Percentiles rank a stretch among this genome's conserved stretches.
These are phyloP conservation scores for Sporothrix luriei DNA, from an alignment of 2,329 filamentous ascomycete species.

Conservation along the genomic window DNA sequence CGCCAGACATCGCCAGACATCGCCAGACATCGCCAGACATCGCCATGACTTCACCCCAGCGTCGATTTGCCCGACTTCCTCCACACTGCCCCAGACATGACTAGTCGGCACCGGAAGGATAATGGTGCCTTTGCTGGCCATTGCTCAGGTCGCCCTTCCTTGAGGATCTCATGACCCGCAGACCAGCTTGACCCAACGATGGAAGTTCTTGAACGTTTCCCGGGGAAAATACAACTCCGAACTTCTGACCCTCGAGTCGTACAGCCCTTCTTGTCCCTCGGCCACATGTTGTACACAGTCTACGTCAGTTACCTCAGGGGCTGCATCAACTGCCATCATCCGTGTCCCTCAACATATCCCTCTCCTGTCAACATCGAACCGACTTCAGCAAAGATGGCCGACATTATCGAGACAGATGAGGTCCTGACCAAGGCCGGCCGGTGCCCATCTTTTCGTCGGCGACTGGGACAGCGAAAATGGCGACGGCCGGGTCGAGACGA, in stretches of 20 bases:
- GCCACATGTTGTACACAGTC: not conserved
- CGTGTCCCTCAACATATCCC: too few relatives aligned
- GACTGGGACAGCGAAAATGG: slow-evolving; percentile 39
- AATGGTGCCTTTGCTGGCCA: not conserved
- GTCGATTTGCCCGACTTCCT: not conserved
- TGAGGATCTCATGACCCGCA: slow-evolving; percentile 18
- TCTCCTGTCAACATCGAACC: not conserved
- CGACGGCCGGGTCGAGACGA: slow-evolving; percentile 29
- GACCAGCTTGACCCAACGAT: not conserved
- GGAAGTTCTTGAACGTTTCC: not conserved
- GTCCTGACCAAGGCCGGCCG: slow-evolving; percentile 29
- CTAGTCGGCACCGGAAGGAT: not conserved
- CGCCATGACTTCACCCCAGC: too few relatives aligned
- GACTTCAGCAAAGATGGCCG: slow-evolving; percentile 13
- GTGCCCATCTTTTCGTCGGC: slow-evolving; percentile 40
- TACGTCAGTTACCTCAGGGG: not conserved
- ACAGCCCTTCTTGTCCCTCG: not conserved
- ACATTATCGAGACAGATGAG: slow-evolving; percentile 2
- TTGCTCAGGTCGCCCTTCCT: not conserved
- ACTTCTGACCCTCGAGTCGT: not conserved
- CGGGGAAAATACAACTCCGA: not conserved
- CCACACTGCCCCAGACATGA: slow-evolving; percentile 18
- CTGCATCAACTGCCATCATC: not conserved
- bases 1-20: too few relatives aligned
- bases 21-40: not conserved